phyloP scores from a whole-genome alignment of 495 filamentous ascomycete species.

The Penicillium manginii region DNA sequence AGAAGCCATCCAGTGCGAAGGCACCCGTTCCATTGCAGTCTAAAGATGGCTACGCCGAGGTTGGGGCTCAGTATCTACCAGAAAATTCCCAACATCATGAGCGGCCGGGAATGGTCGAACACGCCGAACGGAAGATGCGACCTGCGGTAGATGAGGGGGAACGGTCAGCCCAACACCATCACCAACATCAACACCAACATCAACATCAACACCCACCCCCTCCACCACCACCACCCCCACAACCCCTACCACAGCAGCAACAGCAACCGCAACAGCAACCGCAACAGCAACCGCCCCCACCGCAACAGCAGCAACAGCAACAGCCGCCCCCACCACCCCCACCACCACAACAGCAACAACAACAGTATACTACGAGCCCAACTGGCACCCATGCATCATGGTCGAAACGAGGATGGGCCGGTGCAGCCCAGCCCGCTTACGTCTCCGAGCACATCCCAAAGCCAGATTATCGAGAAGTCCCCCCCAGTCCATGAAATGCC shows the following conservation, averaged over 20 bases:
- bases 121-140: constrained; percentile 45
- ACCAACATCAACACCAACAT: neutral
- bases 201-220: neutral
- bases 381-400: constrained; percentile 44
- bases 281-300: neutral
- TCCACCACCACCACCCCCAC: neutral
- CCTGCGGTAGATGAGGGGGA: constrained; percentile 51
- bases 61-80: constrained; percentile 49
- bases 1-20: constrained; percentile 62
- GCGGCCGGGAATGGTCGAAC: constrained; percentile 39
- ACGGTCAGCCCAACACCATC: constrained; percentile 23
- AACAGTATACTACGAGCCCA: constrained; percentile 35
- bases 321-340: neutral
- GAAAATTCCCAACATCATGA: constrained; percentile 54
- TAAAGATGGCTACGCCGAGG: constrained; percentile 70
- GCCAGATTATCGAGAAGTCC: constrained; percentile 46
- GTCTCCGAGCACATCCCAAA: constrained; percentile 43
- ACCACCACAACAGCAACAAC: neutral
- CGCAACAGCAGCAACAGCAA: neutral
- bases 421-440: constrained; percentile 37
- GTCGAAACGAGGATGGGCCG: constrained; percentile 46
- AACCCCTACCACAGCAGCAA: neutral
- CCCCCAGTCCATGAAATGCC: constrained; percentile 49
- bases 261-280: neutral
- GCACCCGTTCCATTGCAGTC: constrained; percentile 80